A percentile compares a stretch with the other conserved stretches of the same genome.
Conservation (phyloP, 495 filamentous ascomycete genomes). For the Trichocladium uniseriatum region DNA sequence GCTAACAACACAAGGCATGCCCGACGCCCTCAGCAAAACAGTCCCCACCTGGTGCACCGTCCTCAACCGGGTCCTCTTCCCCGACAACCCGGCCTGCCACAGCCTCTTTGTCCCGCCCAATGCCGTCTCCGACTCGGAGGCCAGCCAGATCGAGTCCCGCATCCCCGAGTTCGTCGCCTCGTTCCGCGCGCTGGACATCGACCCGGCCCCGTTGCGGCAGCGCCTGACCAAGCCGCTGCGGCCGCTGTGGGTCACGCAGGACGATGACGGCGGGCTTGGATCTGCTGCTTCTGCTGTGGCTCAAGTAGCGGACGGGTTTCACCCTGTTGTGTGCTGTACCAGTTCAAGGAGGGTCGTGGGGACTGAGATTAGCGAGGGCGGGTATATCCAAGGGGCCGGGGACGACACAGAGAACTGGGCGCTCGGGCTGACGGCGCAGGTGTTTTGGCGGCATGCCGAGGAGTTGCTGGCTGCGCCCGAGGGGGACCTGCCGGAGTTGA, state of each 20-base stretch:
- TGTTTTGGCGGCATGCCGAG: conserved; percentile 67
- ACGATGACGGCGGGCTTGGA: conserved; percentile 20
- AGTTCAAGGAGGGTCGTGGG: conserved; percentile 60
- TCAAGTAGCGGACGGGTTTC: conserved; percentile 43
- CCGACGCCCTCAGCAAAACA: conserved; percentile 88
- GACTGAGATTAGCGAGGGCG: conserved; percentile 55
- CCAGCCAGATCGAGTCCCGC: conserved; percentile 62
- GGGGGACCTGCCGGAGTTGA: conserved; percentile 54
- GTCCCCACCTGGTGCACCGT: conserved; percentile 88
- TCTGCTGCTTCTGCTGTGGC: too few species aligned
- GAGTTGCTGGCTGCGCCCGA: conserved; percentile 51
- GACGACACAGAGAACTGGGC: conserved; percentile 93
- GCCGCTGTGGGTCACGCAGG: conserved; percentile 53
- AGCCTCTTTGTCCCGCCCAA: conserved; percentile 55
- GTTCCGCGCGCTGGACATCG: conserved; percentile 39
- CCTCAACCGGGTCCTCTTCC: conserved; percentile 72
- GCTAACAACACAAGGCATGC: conserved; percentile 52
- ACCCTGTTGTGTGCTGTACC: conserved; percentile 71
- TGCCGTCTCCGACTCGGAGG: conserved; percentile 62
- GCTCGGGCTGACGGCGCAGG: conserved; percentile 56
- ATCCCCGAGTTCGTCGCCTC: conserved; percentile 58
- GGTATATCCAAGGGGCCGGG: conserved; percentile 89
- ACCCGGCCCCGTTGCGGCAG: conserved; percentile 23
- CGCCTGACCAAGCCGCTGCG: conserved; percentile 49
- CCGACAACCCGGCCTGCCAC: conserved; percentile 34